Conservation (phyloP, 768 basidiomycete species). For the Suillus plorans region DNA sequence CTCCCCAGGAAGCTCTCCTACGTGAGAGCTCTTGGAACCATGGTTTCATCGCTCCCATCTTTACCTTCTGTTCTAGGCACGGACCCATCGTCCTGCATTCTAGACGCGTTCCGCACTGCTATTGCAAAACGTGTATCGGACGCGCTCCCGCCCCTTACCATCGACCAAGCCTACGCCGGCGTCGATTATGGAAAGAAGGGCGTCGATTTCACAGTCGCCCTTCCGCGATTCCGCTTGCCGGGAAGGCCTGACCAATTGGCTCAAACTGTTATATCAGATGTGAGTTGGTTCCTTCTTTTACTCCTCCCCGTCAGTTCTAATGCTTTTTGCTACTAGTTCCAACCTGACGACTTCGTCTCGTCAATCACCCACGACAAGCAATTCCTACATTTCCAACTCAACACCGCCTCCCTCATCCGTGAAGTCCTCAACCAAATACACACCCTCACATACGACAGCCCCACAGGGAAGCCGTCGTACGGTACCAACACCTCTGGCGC, state of each 20-base stretch:
- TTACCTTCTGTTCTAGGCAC: constrained; percentile 44
- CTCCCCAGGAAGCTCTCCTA: not conserved
- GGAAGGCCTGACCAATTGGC: constrained; percentile 83
- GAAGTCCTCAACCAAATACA: constrained; percentile 74
- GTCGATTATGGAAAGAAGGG: constrained; percentile 93
- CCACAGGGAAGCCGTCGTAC: constrained; percentile 66
- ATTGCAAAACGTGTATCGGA: constrained; percentile 74
- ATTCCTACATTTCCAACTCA: constrained; percentile 82
- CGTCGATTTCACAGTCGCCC: constrained; percentile 87
- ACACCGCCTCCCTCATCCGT: constrained; percentile 61
- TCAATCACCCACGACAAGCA: constrained; percentile 69
- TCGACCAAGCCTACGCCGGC: constrained; percentile 80
- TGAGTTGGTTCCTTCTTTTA: constrained; percentile 35
- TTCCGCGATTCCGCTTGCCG: constrained; percentile 87
- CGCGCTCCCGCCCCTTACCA: constrained; percentile 57
- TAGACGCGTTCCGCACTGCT: constrained; percentile 80
- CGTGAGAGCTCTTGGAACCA: constrained; percentile 16
- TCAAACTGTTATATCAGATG: constrained; percentile 68
- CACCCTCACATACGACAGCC: constrained; percentile 60
- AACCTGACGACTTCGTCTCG: constrained; percentile 77
- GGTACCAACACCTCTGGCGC: constrained; percentile 76
- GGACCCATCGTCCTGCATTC: constrained; percentile 63
- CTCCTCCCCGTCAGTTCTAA: not conserved
- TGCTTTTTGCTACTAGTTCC: constrained; percentile 54
- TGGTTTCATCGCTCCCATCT: constrained; percentile 35